Percentiles rank a stretch among this genome's conserved stretches.
Conservation (phyloP, 768 basidiomycete species). For the Boletales sp. region DNA sequence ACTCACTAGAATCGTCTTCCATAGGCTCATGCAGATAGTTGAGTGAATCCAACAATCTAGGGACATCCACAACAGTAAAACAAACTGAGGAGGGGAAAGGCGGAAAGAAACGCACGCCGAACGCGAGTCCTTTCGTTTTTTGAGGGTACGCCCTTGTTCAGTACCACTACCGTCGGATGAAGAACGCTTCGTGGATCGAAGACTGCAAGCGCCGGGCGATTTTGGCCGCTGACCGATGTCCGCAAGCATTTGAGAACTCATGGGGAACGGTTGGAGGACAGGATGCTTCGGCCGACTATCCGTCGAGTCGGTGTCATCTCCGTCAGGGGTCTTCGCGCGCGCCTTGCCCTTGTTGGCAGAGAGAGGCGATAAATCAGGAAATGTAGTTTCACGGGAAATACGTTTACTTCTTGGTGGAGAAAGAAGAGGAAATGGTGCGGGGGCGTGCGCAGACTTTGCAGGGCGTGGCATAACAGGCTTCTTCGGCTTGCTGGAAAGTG, state of each 20-base stretch:
- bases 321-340: constrained; percentile 2
- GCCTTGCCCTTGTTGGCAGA: constrained; percentile 18
- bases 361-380: constrained; percentile 27
- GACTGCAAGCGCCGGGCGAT: constrained; percentile 11
- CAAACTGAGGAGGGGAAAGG: constrained; percentile 1
- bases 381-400: constrained; percentile 12
- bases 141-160: constrained; percentile 24
- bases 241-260: constrained; percentile 44
- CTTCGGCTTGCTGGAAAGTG: constrained; percentile 6
- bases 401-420: constrained; percentile 15
- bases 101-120: constrained; percentile 7
- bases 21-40: constrained; percentile 19
- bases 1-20: constrained; percentile 44
- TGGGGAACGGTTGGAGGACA: constrained; percentile 40
- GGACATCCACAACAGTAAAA: not conserved
- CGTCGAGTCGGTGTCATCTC: not conserved
- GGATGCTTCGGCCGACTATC: not conserved
- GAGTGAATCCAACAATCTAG: constrained; percentile 6
- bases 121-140: constrained; percentile 32
- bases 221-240: constrained; percentile 34
- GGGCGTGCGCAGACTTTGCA: not conserved
- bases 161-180: constrained; percentile 33
- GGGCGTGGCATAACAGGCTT: constrained; percentile 11
- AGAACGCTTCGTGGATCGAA: constrained; percentile 24
- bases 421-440: constrained; percentile 15